Percentiles rank a stretch among this genome's conserved stretches.
phyloP scores from a whole-genome alignment of 257 asterid genomes.

The Gynochthodes officinalis region DNA sequence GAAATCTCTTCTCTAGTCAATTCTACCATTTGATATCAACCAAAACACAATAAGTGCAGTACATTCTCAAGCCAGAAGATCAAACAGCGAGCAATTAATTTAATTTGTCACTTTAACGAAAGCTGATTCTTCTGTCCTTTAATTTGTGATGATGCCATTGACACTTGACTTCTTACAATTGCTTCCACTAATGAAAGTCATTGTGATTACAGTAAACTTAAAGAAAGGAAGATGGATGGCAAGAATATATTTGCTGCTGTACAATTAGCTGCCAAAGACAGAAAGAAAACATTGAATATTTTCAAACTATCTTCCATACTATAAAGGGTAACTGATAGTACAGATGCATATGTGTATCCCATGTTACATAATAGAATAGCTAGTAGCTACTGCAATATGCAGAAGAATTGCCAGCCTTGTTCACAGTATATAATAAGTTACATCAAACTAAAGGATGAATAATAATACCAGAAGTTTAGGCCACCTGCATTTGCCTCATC shows the following conservation, averaged over 20 bases:
- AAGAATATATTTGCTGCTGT: background rate
- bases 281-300: background rate
- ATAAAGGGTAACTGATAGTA: background rate
- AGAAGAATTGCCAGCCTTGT: background rate
- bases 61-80: background rate
- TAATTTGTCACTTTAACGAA: background rate
- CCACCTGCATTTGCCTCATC: background rate
- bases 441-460: background rate
- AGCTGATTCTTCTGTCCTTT: background rate
- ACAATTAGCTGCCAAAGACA: background rate
- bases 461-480: constrained; percentile 5
- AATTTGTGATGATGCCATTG: background rate
- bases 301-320: background rate
- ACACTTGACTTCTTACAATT: background rate
- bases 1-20: background rate
- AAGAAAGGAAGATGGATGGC: background rate
- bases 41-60: background rate
- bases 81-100: background rate
- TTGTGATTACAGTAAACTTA: background rate
- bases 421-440: background rate
- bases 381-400: background rate
- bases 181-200: background rate
- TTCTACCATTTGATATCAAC: background rate
- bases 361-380: background rate
- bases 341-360: background rate